A percentile compares a stretch with the other conserved stretches of the same genome.
Conservation (phyloP, 2,329 filamentous ascomycete species). For the Arthrinium phaeospermum region DNA sequence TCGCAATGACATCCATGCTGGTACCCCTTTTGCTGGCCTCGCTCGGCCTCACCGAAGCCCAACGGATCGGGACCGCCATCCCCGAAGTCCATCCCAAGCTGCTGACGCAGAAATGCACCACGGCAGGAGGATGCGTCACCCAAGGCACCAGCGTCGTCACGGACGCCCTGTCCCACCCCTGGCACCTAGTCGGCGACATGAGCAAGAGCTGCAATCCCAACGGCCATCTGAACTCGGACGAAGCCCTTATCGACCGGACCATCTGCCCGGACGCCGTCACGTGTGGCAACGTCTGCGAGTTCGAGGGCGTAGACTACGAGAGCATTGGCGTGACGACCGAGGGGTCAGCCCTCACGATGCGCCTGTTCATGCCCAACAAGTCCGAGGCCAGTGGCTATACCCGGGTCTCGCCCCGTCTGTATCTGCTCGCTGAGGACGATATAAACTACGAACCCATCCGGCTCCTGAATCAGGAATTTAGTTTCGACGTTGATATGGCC, state of each 20-base stretch:
- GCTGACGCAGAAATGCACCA: slow-evolving; percentile 50
- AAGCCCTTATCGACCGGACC: neutral
- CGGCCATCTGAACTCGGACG: slow-evolving; percentile 34
- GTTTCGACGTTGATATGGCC: slow-evolving; percentile 69
- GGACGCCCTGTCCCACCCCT: slow-evolving; percentile 58
- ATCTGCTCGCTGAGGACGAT: slow-evolving; percentile 57
- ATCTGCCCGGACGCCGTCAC: slow-evolving; percentile 42
- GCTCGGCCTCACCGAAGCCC: neutral
- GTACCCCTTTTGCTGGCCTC: neutral
- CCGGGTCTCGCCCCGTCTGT: slow-evolving; percentile 52
- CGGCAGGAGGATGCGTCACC: slow-evolving; percentile 45
- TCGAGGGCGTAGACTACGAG: slow-evolving; percentile 50
- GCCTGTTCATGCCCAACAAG: slow-evolving; percentile 52
- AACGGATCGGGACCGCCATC: neutral
- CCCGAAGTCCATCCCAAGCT: slow-evolving; percentile 51
- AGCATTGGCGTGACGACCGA: slow-evolving; percentile 50
- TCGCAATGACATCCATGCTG: neutral
- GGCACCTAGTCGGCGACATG: slow-evolving; percentile 44
- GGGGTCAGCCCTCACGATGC: slow-evolving; percentile 42
- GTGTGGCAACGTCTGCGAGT: slow-evolving; percentile 46
- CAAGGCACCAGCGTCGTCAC: slow-evolving; percentile 50
- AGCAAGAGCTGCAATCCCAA: slow-evolving; percentile 55
- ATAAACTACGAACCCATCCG: slow-evolving; percentile 62
- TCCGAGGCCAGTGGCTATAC: slow-evolving; percentile 53
- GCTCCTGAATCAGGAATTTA: slow-evolving; percentile 65